phyloP scores from a whole-genome alignment of 2,329 filamentous ascomycete genomes.

The Pseudogymnoascus sp. region DNA sequence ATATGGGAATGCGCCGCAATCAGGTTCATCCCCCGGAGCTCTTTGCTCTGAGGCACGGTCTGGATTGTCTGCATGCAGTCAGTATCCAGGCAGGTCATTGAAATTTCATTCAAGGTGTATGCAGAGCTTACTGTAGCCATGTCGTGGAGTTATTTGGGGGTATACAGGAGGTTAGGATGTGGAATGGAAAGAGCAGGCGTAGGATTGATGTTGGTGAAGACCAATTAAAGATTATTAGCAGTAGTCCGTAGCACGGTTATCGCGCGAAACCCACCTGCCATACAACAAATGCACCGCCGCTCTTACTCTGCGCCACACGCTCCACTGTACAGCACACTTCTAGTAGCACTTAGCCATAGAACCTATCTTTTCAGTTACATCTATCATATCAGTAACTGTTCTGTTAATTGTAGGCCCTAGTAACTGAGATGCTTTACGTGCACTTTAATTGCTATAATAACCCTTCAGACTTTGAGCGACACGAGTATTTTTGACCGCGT shows the following conservation, averaged over 20 bases:
- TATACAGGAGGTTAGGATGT: not conserved
- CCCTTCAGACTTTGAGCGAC: too few species aligned
- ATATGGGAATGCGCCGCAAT: constrained; percentile 98
- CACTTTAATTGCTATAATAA: too few species aligned
- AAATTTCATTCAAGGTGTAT: not conserved
- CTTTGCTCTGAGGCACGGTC: constrained; percentile 89
- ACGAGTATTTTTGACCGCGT: too few species aligned
- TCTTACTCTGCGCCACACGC: not conserved
- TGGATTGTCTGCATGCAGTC: constrained; percentile 47
- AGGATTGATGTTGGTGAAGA: not conserved
- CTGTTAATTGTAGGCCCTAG: too few species aligned
- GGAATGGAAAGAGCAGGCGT: not conserved
- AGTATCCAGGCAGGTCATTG: not conserved
- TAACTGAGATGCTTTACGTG: too few species aligned
- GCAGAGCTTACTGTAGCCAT: not conserved
- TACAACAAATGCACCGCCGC: not conserved
- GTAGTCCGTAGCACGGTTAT: constrained; percentile 1
- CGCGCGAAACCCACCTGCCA: not conserved
- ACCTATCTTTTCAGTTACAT: too few species aligned
- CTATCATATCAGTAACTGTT: too few species aligned
- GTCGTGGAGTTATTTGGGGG: not conserved
- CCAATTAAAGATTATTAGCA: constrained; percentile 1
- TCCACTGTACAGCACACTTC: not conserved
- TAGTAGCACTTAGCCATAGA: too few species aligned
- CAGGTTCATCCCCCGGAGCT: constrained; percentile 92